A percentile compares a stretch with the other conserved stretches of the same genome.
phyloP scores from a whole-genome alignment of 768 basidiomycete genomes.

The Boletus barrowsii region DNA sequence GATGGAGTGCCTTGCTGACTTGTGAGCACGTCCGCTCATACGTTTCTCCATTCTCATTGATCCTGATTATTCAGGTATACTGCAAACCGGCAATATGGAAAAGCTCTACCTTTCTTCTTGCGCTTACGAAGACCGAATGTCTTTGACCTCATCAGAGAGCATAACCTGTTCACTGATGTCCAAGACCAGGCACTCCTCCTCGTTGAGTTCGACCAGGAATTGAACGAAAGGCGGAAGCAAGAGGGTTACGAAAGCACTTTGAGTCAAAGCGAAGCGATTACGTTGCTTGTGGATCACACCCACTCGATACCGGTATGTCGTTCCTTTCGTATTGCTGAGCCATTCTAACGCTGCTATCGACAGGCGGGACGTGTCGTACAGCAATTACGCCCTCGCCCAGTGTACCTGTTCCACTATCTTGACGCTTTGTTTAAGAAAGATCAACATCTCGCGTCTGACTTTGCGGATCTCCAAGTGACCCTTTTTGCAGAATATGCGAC shows the following conservation, averaged over 20 bases:
- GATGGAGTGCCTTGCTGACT: constrained; percentile 93
- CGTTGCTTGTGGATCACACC: constrained; percentile 86
- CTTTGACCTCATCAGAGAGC: constrained; percentile 89
- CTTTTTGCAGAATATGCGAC: constrained; percentile 89
- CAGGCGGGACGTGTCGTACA: constrained; percentile 87
- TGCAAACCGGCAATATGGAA: constrained; percentile 87
- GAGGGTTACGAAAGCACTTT: constrained; percentile 39
- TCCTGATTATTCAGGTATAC: constrained; percentile 56
- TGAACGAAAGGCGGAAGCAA: constrained; percentile 56
- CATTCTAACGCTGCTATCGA: neutral
- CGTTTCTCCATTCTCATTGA: neutral
- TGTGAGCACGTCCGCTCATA: constrained; percentile 45
- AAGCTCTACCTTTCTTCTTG: constrained; percentile 89
- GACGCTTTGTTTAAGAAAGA: constrained; percentile 89
- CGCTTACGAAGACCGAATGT: constrained; percentile 84
- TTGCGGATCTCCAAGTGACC: constrained; percentile 85
- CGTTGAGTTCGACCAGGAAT: constrained; percentile 91
- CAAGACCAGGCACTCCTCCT: constrained; percentile 90
- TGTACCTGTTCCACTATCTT: constrained; percentile 90
- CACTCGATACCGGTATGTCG: constrained; percentile 88
- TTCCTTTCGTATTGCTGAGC: neutral
- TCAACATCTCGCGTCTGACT: constrained; percentile 71
- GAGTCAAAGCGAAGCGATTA: constrained; percentile 73
- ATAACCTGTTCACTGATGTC: constrained; percentile 93
- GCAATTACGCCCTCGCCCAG: constrained; percentile 71